Conservation (phyloP, 2,329 filamentous ascomycete species). For the Colletotrichum tanaceti region DNA sequence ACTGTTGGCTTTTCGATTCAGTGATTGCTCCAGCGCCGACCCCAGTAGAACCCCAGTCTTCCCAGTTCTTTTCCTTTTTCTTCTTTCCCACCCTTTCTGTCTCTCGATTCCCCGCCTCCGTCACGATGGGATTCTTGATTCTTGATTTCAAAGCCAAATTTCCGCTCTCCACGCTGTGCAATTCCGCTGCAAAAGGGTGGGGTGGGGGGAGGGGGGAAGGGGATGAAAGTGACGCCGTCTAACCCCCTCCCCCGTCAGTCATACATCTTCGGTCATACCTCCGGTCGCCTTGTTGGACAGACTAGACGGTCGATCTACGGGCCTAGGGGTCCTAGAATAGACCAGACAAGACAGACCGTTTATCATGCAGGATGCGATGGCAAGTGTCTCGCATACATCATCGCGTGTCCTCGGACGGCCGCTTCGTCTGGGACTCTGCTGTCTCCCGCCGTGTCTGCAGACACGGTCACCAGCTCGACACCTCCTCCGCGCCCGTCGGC, state of each 20-base stretch:
- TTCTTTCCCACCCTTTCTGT: no score
- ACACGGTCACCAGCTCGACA: slow-evolving; percentile 19
- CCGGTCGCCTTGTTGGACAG: not conserved
- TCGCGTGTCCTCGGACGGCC: slow-evolving; percentile 31
- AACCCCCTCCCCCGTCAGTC: no score
- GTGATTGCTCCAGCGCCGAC: slow-evolving; percentile 27
- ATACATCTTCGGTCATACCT: not conserved
- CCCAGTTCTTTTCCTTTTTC: not conserved
- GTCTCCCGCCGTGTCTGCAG: slow-evolving; percentile 15
- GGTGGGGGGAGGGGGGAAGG: no score
- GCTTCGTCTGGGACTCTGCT: not conserved
- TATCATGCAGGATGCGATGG: not conserved
- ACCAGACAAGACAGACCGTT: not conserved
- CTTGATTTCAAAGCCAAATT: slow-evolving; percentile 40
- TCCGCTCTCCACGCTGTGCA: slow-evolving; percentile 8
- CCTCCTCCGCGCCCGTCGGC: not conserved
- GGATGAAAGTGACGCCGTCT: no score
- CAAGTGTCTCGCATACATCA: slow-evolving; percentile 25
- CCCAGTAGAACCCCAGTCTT: not conserved
- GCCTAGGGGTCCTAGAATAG: not conserved
- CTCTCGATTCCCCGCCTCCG: no score
- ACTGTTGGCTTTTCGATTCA: slow-evolving; percentile 25
- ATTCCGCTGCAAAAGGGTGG: slow-evolving; percentile 15
- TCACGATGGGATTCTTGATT: slow-evolving; percentile 22
- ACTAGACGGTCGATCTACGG: not conserved